Conservation (phyloP, 1,284 basidiomycete genomes). For the Sanghuangporus weigelae region DNA sequence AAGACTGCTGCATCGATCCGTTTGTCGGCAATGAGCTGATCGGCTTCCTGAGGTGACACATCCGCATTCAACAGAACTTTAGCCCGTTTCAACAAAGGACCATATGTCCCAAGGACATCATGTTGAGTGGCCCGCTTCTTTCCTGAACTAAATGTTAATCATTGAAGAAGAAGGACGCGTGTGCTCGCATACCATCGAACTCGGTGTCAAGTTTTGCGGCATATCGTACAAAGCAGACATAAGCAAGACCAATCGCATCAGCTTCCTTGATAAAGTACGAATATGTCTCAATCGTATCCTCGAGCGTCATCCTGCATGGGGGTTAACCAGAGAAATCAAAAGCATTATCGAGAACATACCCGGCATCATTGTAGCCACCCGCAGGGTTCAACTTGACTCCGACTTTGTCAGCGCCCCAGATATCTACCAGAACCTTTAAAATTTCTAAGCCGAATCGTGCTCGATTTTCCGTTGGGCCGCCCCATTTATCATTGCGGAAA, state of each 20-base stretch:
- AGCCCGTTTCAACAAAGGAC: constrained; percentile 28
- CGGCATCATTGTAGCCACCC: constrained; percentile 43
- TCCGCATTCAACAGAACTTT: constrained; percentile 23
- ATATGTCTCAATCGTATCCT: constrained; percentile 38
- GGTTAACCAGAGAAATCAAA: not conserved
- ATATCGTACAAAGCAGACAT: constrained; percentile 34
- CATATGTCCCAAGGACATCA: constrained; percentile 30
- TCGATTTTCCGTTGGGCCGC: constrained; percentile 53
- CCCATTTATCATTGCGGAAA: constrained; percentile 56
- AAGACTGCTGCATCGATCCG: constrained; percentile 23
- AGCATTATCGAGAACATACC: constrained; percentile 23
- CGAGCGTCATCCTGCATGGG: constrained; percentile 33
- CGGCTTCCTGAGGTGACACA: constrained; percentile 23
- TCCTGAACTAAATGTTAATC: constrained; percentile 11
- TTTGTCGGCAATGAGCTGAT: constrained; percentile 18
- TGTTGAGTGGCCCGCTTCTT: constrained; percentile 23
- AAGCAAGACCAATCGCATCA: constrained; percentile 34
- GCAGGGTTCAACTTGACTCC: constrained; percentile 48
- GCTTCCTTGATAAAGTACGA: constrained; percentile 34
- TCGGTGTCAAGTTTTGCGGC: constrained; percentile 22
- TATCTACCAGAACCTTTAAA: constrained; percentile 39
- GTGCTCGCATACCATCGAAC: constrained; percentile 28
- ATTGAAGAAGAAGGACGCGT: constrained; percentile 10
- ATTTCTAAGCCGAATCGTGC: constrained; percentile 48
- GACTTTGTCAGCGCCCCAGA: constrained; percentile 44